Evolutionary conservation across 352 stramenopile species (phyloP), one percentile per base, ranked within the genome.

Genomic region (Phytophthora podocarpi): DNA sequence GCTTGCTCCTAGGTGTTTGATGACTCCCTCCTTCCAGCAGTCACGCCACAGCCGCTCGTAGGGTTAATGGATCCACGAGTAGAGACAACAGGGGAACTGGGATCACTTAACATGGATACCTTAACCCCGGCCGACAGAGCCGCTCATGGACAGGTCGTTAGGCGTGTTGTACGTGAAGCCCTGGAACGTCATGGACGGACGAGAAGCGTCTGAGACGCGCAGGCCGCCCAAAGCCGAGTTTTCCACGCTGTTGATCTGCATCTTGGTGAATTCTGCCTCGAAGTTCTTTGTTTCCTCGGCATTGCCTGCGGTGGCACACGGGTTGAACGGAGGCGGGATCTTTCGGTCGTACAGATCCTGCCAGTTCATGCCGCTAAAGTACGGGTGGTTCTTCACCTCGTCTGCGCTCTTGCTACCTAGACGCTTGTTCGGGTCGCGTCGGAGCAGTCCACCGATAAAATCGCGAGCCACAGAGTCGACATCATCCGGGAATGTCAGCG

Each of bases 121-220:
- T 72, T 89, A 92, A 52, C 75, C 55, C 26, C 72, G 80, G 16
- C 82, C 82, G 36, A 85, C 85, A 11, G 82, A 91, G 30, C 56
- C 67, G 27, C 78, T 78, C 82, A 93, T 93, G 21, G 81, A 85
- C 59, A 95, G 59, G 47, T 95, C 86, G 64, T 92, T 96, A 20
- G 87, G 87, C 57, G 87, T 96, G 72, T 96, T 93, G 76, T 94
- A 96, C 43, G 87, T 94, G 67, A 96, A 96, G 13, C 85, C 87
- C 67, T 94, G 83, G 73, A 96, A 96, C 48, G 87, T 96, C 78
- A 92, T 93, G 49, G 85, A 94, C 54, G 81, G 82, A 36, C 87
- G 82, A 41, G 82, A 93, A 10, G 83, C 78, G 56, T 94, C 83
- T 24, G 85, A 93, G 9, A 87, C 77, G 47, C 83, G 80, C 54